Percentiles rank a stretch among this genome's conserved stretches.
phyloP scores from a whole-genome alignment of 106 monocot genomes.

The Agapanthus africanus region DNA sequence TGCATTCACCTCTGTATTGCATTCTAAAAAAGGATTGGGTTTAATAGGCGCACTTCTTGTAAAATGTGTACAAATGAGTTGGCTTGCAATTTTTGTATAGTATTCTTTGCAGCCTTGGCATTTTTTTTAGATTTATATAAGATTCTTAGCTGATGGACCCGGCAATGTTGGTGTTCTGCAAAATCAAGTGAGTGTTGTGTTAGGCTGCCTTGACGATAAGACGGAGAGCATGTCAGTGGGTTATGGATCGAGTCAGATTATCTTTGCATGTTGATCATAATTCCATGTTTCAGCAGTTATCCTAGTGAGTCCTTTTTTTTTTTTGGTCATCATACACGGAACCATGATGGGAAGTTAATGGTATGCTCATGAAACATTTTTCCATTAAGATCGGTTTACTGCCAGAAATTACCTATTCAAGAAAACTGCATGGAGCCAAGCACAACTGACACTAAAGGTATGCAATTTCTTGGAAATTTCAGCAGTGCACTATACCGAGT shows the following conservation, averaged over 20 bases:
- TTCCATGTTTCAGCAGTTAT: background rate
- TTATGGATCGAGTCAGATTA: background rate
- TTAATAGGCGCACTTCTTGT: conserved; percentile 4
- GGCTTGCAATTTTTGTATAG: conserved; percentile 22
- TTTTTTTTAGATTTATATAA: background rate
- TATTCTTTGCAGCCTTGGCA: conserved; percentile 13
- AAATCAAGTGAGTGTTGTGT: conserved; percentile 5
- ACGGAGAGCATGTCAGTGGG: background rate
- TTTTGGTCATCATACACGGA: conserved; percentile 5
- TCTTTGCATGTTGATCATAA: background rate
- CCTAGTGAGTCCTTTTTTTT: too few species aligned
- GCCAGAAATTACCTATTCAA: background rate
- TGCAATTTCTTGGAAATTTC: background rate
- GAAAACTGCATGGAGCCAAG: conserved; percentile 6
- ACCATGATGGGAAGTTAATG: background rate
- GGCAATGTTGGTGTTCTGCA: conserved; percentile 1
- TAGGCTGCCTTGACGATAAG: conserved; percentile 3
- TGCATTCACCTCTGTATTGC: conserved; percentile 8
- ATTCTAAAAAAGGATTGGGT: conserved; percentile 4
- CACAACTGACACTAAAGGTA: conserved; percentile 6
- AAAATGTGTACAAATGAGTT: conserved; percentile 18
- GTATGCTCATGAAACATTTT: background rate
- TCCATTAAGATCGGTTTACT: conserved; percentile 1
- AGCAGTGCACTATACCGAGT: background rate
- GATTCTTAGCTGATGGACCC: background rate